These are phyloP conservation scores for Wickerhamiella bombiphila DNA, from an alignment of 805 yeast species.

Conservation along the genomic window DNA sequence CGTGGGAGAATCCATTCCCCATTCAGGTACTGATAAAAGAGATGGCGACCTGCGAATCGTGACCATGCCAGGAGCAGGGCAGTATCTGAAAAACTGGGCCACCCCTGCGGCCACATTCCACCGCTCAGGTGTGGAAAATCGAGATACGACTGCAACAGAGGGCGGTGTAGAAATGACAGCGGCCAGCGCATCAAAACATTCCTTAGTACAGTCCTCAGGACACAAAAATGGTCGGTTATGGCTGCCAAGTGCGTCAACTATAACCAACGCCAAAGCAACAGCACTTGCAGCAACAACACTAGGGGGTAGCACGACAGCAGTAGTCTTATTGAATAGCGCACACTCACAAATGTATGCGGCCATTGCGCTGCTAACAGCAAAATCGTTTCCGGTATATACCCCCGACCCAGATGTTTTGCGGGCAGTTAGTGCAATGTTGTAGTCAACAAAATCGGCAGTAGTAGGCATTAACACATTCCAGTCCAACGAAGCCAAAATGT, in stretches of 20 bases:
- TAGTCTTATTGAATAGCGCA: constrained; percentile 22
- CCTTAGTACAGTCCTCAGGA: constrained; percentile 10
- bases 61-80: not conserved
- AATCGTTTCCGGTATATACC: constrained; percentile 10
- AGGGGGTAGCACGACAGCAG: constrained; percentile 21
- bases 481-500: constrained; percentile 52
- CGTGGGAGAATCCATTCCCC: constrained; percentile 1
- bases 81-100: constrained; percentile 6
- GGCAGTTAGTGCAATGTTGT: constrained; percentile 8
- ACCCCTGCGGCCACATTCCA: constrained; percentile 5
- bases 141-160: constrained; percentile 6
- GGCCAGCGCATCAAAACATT: constrained; percentile 19
- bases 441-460: constrained; percentile 31
- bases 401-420: constrained; percentile 3
- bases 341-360: constrained; percentile 25
- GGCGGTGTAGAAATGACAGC: constrained; percentile 15
- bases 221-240: constrained; percentile 11
- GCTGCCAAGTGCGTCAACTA: constrained; percentile 14
- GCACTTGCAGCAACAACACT: constrained; percentile 24
- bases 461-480: constrained; percentile 61
- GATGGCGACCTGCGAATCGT: not conserved
- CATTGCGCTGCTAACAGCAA: constrained; percentile 12
- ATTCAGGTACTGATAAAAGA: not conserved
- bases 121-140: constrained; percentile 6
- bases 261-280: constrained; percentile 21